Percentiles rank a stretch among this genome's conserved stretches.
phyloP scores from a whole-genome alignment of 1,139 yeast species.

The Kluyveromyces sp. region DNA sequence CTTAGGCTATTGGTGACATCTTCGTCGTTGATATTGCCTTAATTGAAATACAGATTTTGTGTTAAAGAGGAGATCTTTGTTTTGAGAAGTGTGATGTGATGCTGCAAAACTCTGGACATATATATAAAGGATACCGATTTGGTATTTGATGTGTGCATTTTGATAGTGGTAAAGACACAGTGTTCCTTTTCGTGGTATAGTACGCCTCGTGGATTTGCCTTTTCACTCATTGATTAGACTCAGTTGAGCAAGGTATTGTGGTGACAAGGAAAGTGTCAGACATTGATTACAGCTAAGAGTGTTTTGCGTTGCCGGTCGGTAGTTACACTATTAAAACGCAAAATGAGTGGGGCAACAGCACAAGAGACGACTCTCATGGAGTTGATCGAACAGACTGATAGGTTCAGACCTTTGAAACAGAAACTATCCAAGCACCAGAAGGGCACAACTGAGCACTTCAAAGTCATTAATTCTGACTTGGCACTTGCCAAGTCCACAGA shows the following conservation, averaged over 20 bases:
- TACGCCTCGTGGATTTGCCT: too few relatives aligned
- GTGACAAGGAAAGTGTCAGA: not conserved
- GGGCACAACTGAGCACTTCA: slow-evolving; percentile 26
- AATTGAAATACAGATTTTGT: too few relatives aligned
- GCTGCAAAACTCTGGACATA: too few relatives aligned
- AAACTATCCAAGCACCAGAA: slow-evolving; percentile 16
- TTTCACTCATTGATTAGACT: not conserved
- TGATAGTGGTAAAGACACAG: too few relatives aligned
- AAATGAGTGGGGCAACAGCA: not conserved
- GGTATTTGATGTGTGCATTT: too few relatives aligned
- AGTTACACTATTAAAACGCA: not conserved
- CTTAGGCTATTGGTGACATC: too few relatives aligned
- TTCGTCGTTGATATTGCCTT: too few relatives aligned
- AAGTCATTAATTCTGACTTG: slow-evolving; percentile 17
- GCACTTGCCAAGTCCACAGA: slow-evolving; percentile 24
- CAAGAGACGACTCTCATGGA: slow-evolving; percentile 9
- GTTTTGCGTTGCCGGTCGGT: not conserved
- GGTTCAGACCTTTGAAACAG: slow-evolving; percentile 16
- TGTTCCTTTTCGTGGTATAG: too few relatives aligned
- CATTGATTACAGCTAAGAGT: not conserved
- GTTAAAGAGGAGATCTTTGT: too few relatives aligned
- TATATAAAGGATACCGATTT: too few relatives aligned
- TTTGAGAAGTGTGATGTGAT: too few relatives aligned
- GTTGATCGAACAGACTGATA: slow-evolving; percentile 13
- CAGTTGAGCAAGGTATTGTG: not conserved